Base-by-base conservation (phyloP, 192 early-diverging fungal genomes). In the Fimicolochytrium jonesii region DNA sequence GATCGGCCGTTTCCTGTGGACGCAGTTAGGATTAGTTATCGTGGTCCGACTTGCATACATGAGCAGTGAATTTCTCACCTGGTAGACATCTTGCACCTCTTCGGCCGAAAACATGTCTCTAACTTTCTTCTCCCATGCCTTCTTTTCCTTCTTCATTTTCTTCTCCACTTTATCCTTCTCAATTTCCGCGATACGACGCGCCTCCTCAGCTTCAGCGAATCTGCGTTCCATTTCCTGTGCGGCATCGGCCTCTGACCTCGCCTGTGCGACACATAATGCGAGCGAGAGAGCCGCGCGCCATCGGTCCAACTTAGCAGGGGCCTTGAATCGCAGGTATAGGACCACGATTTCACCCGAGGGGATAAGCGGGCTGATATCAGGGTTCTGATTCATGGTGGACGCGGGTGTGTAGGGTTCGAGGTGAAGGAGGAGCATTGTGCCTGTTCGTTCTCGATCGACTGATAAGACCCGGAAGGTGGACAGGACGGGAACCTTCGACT, bases 21-120 rank as follows among this genome's bases (percentile, higher is more conserved):
- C 13, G 7, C 46, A 48, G 25, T 9, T 20, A 48, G n/a, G 6
- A n/a, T 6, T 20, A 22, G 46, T 9, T 6, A 23, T 20, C 25
- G n/a, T n/a, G n/a, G n/a, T n/a, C n/a, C n/a, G n/a, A n/a, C n/a
- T n/a, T n/a, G n/a, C n/a, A n/a, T n/a, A n/a, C n/a, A 6, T 20
- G n/a, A n/a, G n/a, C n/a, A n/a, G n/a, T n/a, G n/a, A n/a, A n/a
- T n/a, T n/a, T n/a, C 47, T 9, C 32, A 66, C 64, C 64, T 66
- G 64, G 57, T 66, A 66, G 1, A 66, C 64, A 57, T 66, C 64
- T 34, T 66, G 64, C 5, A 66, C 64, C 29, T 66, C 64, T 45
- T 66, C 64, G 3, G 55, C 64, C 22, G 52, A 56, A 36, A 66
- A 66, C 64, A 66, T 66, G 11, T 28, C 55, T 23, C 54, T 20